Percentiles rank a stretch among this genome's conserved stretches.
Conservation (phyloP, 192 early-diverging fungal species). For the Coemansia sp. region DNA sequence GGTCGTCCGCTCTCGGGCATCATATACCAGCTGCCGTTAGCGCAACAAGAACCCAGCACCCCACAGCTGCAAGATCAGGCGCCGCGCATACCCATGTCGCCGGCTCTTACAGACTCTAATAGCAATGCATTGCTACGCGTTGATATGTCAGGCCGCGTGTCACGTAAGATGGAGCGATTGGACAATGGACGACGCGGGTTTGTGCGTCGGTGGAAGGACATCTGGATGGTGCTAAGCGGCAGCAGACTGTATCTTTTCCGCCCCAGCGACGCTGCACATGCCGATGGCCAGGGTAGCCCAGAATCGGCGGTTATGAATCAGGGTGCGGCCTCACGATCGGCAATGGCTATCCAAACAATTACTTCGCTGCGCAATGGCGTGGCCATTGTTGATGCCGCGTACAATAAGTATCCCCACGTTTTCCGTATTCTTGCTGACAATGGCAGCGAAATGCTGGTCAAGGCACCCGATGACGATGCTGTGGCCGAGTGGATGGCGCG, state of each 20-base stretch:
- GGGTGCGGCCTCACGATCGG: conserved; percentile 6
- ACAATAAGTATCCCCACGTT: conserved; percentile 79
- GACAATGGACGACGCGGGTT: conserved; percentile 64
- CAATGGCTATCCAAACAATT: conserved; percentile 49
- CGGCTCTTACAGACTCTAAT: background rate
- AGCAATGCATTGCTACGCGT: conserved; percentile 43
- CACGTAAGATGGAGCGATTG: conserved; percentile 70
- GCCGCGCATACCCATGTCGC: background rate
- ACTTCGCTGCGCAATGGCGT: conserved; percentile 65
- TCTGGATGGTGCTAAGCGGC: conserved; percentile 76
- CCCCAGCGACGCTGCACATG: conserved; percentile 53
- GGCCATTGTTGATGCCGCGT: conserved; percentile 65
- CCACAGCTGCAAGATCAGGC: background rate
- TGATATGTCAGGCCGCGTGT: conserved; percentile 70
- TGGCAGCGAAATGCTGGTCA: conserved; percentile 70
- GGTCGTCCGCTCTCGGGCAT: conserved; percentile 53
- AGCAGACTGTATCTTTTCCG: conserved; percentile 74
- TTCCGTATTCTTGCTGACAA: conserved; percentile 70
- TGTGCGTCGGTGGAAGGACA: conserved; percentile 69
- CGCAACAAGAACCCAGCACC: background rate
- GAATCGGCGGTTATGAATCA: background rate
- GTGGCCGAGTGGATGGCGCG: conserved; percentile 81
- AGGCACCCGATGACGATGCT: conserved; percentile 64
- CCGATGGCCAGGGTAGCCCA: conserved; percentile 40
- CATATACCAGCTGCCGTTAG: conserved; percentile 13